Evolutionary conservation across 768 basidiomycete species (phyloP).

Genomic region (Rhizopogon salebrosus): DNA sequence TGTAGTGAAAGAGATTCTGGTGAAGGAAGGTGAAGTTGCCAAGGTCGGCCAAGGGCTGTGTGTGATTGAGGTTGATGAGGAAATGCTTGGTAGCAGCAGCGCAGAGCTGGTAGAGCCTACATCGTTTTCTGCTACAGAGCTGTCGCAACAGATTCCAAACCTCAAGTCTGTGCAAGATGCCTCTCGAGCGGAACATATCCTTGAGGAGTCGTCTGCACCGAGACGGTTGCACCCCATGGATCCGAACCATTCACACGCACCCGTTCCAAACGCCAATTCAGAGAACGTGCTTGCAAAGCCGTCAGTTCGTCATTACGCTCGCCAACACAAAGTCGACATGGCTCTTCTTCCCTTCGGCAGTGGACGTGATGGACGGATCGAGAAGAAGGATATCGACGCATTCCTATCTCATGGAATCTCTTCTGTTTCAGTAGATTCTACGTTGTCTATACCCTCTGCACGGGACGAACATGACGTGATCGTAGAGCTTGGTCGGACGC

Average conservation of each 20-base stretch:
- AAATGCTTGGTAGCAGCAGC: constrained; percentile 20
- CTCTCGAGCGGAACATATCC: neutral
- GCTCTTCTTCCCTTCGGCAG: constrained; percentile 54
- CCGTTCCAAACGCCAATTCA: constrained; percentile 10
- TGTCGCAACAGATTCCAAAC: neutral
- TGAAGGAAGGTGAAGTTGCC: constrained; percentile 77
- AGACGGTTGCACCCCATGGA: constrained; percentile 58
- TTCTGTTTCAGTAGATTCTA: neutral
- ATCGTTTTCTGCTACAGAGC: neutral
- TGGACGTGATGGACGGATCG: constrained; percentile 70
- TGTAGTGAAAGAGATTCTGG: constrained; percentile 63
- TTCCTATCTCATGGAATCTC: constrained; percentile 32
- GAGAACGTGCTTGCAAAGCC: constrained; percentile 62
- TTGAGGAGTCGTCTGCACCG: neutral
- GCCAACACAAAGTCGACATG: constrained; percentile 59
- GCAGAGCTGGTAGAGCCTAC: constrained; percentile 13
- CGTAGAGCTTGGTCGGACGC: constrained; percentile 70
- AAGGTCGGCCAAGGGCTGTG: constrained; percentile 80
- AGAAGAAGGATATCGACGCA: constrained; percentile 67
- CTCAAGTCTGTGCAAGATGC: constrained; percentile 9
- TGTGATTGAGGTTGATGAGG: constrained; percentile 75
- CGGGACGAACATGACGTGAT: constrained; percentile 40
- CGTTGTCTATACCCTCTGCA: neutral
- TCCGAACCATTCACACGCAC: constrained; percentile 36
- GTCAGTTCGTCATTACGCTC: constrained; percentile 74